A percentile compares a stretch with the other conserved stretches of the same genome.
Evolutionary conservation across 2,329 filamentous ascomycete species (phyloP).

Genomic region (Harringtonia aguacate): DNA sequence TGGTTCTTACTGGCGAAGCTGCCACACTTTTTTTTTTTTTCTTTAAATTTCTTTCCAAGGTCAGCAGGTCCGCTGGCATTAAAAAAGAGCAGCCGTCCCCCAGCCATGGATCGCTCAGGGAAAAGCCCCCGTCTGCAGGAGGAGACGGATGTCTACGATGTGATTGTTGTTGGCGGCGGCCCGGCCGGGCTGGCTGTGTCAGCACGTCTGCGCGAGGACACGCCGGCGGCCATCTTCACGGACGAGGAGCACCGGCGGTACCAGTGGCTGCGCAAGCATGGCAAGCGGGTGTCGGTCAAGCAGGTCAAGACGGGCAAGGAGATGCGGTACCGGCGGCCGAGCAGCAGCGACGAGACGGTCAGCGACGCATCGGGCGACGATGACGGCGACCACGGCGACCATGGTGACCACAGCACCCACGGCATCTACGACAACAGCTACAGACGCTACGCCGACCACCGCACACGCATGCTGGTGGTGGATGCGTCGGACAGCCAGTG

Average conservation of each 20-base stretch:
- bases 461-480: slow-evolving; percentile 45
- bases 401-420: no score
- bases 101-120: no score
- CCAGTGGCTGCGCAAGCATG: slow-evolving; percentile 62
- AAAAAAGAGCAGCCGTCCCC: no score
- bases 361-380: no score
- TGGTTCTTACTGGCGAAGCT: no score
- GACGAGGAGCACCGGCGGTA: slow-evolving; percentile 77
- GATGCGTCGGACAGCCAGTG: slow-evolving; percentile 54
- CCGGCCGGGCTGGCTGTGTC: slow-evolving; percentile 67
- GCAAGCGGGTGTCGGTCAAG: slow-evolving; percentile 47
- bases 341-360: background rate
- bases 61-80: no score
- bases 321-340: background rate
- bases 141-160: slow-evolving; percentile 38
- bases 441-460: background rate
- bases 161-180: slow-evolving; percentile 64
- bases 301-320: slow-evolving; percentile 29
- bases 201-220: slow-evolving; percentile 58
- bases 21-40: no score
- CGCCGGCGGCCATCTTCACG: slow-evolving; percentile 70
- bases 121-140: no score
- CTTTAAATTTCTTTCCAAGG: no score
- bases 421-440: slow-evolving; percentile 2
- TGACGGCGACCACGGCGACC: background rate